Base-by-base conservation (phyloP, 495 filamentous ascomycete genomes). In the Tricharina praecox region DNA sequence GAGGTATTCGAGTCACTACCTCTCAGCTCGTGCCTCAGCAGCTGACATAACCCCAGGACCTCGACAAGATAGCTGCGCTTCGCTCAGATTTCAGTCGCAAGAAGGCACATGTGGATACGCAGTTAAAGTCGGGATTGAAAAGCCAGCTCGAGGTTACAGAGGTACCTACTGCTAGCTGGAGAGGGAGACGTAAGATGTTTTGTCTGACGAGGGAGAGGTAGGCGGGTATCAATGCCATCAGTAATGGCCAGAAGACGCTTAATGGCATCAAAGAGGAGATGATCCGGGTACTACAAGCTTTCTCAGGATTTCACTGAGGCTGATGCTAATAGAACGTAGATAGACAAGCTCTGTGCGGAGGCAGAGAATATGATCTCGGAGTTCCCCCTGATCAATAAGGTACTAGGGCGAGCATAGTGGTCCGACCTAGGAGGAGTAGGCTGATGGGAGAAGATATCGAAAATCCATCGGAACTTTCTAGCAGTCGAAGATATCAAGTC, bases 301-400 rank as follows among this genome's bases (percentile, higher is more conserved):
- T 23, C 13, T 19, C 13, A 11, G 15, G 35, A 25, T 4, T 3
- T 19, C 16, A 23, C n/a, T 15, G 28, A 18, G 34, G 0, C 16
- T 45, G n/a, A 54, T 53, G 0, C n/a, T 37, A 33, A 40, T 38
- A 23, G 38, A 39, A 23, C 38, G 23, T 20, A 61, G 65, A 95
- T 99, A 62, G 92, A 96, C 65, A 88, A 86, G 69, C 73, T 99
- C 42, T 96, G 90, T 66, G 82, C 84, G 50, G 92, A 96, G 63
- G 82, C 85, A 41, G 88, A 96, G 67, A 78, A 81, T 56, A 93
- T 93, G 75, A 93, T 96, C 48, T 75, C 79, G 49, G 90, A 96
- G 67, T 99, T 99, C 61, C 83, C 92, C 28, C 83, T 90, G 58
- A 94, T 99, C 64, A 94, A 95, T 62, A 68, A 83, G 53, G 77